These are phyloP conservation scores for Ramularia endophylla DNA, from an alignment of 2,329 filamentous ascomycete genomes.

Conservation along the genomic window DNA sequence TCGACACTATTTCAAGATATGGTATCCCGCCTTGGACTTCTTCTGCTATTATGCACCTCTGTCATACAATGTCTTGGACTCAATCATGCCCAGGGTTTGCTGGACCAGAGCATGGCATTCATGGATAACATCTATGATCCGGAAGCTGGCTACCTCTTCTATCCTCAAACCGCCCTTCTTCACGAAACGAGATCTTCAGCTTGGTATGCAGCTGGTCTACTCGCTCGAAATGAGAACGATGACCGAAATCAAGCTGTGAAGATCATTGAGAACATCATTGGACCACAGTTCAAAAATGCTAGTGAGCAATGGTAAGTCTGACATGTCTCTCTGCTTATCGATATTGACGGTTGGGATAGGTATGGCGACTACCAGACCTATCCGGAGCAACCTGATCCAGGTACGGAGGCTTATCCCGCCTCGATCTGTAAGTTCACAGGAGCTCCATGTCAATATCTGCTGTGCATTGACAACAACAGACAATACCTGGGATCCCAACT, in stretches of 20 bases:
- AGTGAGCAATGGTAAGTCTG: slow-evolving; percentile 45
- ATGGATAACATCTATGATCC: slow-evolving; percentile 52
- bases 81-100: slow-evolving; percentile 8
- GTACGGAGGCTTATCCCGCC: slow-evolving; percentile 44
- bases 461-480: background rate
- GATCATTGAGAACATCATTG: slow-evolving; percentile 51
- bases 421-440: slow-evolving; percentile 55
- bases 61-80: too few species aligned
- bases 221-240: slow-evolving; percentile 48
- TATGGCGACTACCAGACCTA: slow-evolving; percentile 51
- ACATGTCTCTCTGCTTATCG: too few species aligned
- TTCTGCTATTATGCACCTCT: too few species aligned
- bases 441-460: slow-evolving; percentile 20
- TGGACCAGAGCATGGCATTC: slow-evolving; percentile 13
- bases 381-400: slow-evolving; percentile 54
- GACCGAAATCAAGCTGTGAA: slow-evolving; percentile 48
- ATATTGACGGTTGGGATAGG: too few species aligned
- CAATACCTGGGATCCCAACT: slow-evolving; percentile 41
- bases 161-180: slow-evolving; percentile 40
- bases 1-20: too few species aligned
- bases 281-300: slow-evolving; percentile 47
- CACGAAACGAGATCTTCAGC: slow-evolving; percentile 53
- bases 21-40: too few species aligned
- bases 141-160: slow-evolving; percentile 48
- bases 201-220: slow-evolving; percentile 55